Percentiles rank a stretch among this genome's conserved stretches.
phyloP scores from a whole-genome alignment of 176 grass and related monocot species.

The Melocanna baccifera region DNA sequence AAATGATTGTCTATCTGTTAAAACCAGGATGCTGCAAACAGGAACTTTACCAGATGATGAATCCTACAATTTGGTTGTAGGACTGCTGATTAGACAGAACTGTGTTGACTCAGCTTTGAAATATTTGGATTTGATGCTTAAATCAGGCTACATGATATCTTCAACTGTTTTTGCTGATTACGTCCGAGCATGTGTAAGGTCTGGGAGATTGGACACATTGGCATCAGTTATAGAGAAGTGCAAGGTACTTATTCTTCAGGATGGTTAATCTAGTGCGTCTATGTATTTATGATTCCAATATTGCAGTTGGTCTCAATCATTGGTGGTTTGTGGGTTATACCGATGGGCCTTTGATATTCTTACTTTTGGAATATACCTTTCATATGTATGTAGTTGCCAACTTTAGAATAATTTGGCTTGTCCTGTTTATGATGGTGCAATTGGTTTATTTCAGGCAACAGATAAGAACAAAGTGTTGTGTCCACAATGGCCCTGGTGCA shows the following conservation, averaged over 20 bases:
- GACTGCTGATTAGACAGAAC: constrained; percentile 60
- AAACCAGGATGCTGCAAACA: constrained; percentile 93
- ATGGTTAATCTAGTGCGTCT: neutral
- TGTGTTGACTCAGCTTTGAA: constrained; percentile 67
- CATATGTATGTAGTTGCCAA: constrained; percentile 3
- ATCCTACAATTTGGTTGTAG: constrained; percentile 91
- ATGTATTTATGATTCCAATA: constrained; percentile 2
- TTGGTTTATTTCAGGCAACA: constrained; percentile 51
- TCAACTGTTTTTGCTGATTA: constrained; percentile 53
- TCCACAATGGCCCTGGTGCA: constrained; percentile 66
- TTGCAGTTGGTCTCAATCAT: neutral
- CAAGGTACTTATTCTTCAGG: constrained; percentile 65
- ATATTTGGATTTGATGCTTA: constrained; percentile 80
- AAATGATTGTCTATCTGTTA: constrained; percentile 63
- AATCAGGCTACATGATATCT: constrained; percentile 65
- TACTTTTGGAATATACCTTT: constrained; percentile 13
- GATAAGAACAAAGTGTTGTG: constrained; percentile 80
- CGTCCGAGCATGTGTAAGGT: constrained; percentile 57
- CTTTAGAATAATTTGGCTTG: neutral
- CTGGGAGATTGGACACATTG: constrained; percentile 69
- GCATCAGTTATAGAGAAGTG: constrained; percentile 94
- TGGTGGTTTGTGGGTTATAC: neutral
- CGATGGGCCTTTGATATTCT: constrained; percentile 15
- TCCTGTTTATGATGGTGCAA: constrained; percentile 15
- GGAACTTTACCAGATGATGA: constrained; percentile 77